These are phyloP conservation scores for Hypoxylon fragiforme DNA, from an alignment of 495 filamentous ascomycete species.

Conservation along the genomic window DNA sequence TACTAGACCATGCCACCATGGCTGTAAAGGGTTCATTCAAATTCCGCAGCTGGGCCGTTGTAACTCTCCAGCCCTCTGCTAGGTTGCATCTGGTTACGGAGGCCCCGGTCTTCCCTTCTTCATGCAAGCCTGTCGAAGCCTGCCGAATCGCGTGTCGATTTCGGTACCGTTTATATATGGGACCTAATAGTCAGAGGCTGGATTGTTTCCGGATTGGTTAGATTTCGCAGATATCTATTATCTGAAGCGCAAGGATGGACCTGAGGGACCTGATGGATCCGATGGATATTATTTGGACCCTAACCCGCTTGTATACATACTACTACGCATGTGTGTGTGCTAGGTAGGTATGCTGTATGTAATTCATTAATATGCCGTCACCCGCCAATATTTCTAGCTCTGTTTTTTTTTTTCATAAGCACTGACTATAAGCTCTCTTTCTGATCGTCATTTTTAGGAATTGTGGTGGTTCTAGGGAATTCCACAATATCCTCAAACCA, in stretches of 20 bases:
- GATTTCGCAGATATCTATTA: slow-evolving; percentile 13
- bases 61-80: neutral
- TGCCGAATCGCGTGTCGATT: slow-evolving; percentile 5
- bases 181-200: slow-evolving; percentile 16
- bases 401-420: slow-evolving; percentile 9
- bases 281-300: slow-evolving; percentile 11
- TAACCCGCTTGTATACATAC: slow-evolving; percentile 24
- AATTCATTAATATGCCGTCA: slow-evolving; percentile 17
- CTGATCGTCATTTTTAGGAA: slow-evolving; percentile 13
- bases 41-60: too few relatives aligned
- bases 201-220: slow-evolving; percentile 11
- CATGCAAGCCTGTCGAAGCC: slow-evolving; percentile 26
- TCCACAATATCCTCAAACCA: neutral
- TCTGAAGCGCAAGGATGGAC: slow-evolving; percentile 6
- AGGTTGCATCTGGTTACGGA: slow-evolving; percentile 25
- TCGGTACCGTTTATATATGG: slow-evolving; percentile 5
- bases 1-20: too few relatives aligned
- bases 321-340: too few relatives aligned
- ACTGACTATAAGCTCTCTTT: slow-evolving; percentile 10
- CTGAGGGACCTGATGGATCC: too few relatives aligned
- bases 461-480: neutral
- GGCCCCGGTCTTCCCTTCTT: slow-evolving; percentile 15
- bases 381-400: slow-evolving; percentile 4
- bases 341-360: slow-evolving; percentile 17
- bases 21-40: too few relatives aligned